Conservation (phyloP, 768 basidiomycete species). For the Agaricus blazei region DNA sequence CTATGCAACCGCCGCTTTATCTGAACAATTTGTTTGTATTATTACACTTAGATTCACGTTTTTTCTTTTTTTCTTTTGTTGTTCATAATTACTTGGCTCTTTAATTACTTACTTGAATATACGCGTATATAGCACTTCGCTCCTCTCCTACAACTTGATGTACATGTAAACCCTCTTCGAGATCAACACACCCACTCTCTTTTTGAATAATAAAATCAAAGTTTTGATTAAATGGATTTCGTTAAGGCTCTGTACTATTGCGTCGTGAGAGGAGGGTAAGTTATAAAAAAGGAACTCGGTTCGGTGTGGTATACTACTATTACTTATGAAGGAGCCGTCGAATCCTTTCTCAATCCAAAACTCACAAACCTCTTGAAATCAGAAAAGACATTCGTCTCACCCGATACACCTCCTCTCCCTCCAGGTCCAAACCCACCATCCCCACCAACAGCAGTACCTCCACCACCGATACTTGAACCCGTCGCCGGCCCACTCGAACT, state of each 20-base stretch:
- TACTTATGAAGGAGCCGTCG: conserved; percentile 24
- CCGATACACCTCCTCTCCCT: conserved; percentile 17
- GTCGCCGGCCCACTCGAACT: conserved; percentile 54
- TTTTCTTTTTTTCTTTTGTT: neutral
- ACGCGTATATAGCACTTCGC: too few relatives aligned
- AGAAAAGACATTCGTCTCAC: conserved; percentile 71
- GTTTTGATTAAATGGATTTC: too few relatives aligned
- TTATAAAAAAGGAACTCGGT: too few relatives aligned
- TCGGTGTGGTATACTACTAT: neutral
- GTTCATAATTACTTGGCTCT: neutral
- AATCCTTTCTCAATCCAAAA: conserved; percentile 80
- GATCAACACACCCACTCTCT: too few relatives aligned
- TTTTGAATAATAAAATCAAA: too few relatives aligned
- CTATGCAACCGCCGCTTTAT: neutral
- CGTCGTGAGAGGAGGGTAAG: too few relatives aligned
- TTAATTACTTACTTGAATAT: too few relatives aligned
- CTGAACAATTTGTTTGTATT: neutral
- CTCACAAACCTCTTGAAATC: conserved; percentile 86
- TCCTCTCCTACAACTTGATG: too few relatives aligned
- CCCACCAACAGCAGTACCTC: neutral
- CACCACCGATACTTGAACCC: conserved; percentile 45
- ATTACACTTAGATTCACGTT: neutral
- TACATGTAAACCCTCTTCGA: too few relatives aligned
- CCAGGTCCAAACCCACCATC: conserved; percentile 10
- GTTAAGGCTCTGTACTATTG: too few relatives aligned